A percentile compares a stretch with the other conserved stretches of the same genome.
phyloP scores from a whole-genome alignment of 768 basidiomycete species.

The Pleurotus citrinopileatus region DNA sequence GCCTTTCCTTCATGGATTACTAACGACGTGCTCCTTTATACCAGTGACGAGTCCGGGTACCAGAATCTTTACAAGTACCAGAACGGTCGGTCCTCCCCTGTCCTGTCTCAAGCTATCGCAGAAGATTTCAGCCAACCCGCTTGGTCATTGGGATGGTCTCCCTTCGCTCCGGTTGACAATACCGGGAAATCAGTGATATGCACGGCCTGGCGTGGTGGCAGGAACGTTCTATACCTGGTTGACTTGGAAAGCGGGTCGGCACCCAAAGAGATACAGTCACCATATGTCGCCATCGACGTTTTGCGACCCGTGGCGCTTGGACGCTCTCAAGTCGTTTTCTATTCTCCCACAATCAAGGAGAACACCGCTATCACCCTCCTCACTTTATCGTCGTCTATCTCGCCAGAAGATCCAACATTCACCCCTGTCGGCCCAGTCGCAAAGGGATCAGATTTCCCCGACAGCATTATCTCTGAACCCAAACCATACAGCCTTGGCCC shows the following conservation, averaged over 20 bases:
- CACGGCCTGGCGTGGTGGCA: constrained; percentile 38
- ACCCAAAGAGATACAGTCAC: constrained; percentile 31
- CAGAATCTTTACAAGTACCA: constrained; percentile 62
- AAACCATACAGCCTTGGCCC: constrained; percentile 41
- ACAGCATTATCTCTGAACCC: constrained; percentile 44
- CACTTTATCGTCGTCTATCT: constrained; percentile 21
- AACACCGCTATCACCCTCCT: constrained; percentile 34
- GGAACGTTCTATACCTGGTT: constrained; percentile 36
- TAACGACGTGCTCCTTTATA: constrained; percentile 57
- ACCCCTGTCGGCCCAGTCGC: constrained; percentile 3
- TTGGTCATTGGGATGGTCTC: constrained; percentile 51
- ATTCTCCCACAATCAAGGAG: constrained; percentile 39
- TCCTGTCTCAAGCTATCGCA: constrained; percentile 39
- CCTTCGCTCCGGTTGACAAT: constrained; percentile 43
- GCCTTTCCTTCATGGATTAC: constrained; percentile 60
- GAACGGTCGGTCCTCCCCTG: constrained; percentile 28
- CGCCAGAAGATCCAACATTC: constrained; percentile 16
- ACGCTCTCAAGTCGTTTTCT: constrained; percentile 35
- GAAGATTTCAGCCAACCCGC: constrained; percentile 58
- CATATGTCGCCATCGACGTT: constrained; percentile 39
- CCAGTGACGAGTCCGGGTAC: constrained; percentile 63
- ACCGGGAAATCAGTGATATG: constrained; percentile 31
- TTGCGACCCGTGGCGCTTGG: constrained; percentile 32
- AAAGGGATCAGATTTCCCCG: constrained; percentile 20
- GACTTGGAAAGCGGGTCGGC: constrained; percentile 27